phyloP scores from a whole-genome alignment of 2,329 filamentous ascomycete species.

The Beauveria varroae region DNA sequence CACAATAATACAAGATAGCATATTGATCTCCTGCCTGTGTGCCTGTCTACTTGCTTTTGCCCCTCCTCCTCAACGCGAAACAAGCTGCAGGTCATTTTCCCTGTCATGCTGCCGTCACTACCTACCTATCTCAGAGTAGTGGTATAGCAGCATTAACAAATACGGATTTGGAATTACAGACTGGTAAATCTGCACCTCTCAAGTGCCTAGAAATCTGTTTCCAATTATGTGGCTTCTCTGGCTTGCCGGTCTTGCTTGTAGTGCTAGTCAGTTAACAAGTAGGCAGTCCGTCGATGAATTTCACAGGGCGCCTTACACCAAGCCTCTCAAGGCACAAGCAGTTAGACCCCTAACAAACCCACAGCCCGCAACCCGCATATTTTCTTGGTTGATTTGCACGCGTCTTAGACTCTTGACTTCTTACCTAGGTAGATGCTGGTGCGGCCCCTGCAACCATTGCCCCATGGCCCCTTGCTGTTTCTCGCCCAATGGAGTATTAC shows the following conservation, averaged over 20 bases:
- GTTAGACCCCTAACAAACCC: too few relatives aligned
- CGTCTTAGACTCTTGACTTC: neutral
- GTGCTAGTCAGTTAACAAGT: too few relatives aligned
- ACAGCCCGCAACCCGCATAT: too few relatives aligned
- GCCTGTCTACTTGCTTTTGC: neutral
- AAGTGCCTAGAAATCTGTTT: neutral
- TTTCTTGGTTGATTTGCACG: too few relatives aligned
- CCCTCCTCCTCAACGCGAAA: conserved; percentile 5
- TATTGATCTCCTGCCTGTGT: neutral
- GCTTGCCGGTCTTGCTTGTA: too few relatives aligned
- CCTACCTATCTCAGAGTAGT: neutral
- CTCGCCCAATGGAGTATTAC: conserved; percentile 1
- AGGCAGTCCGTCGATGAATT: too few relatives aligned
- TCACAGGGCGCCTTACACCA: too few relatives aligned
- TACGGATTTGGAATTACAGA: neutral
- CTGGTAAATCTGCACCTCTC: neutral
- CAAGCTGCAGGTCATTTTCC: conserved; percentile 2
- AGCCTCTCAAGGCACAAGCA: too few relatives aligned
- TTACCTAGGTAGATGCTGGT: neutral
- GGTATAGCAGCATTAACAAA: neutral
- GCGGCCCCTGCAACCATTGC: neutral
- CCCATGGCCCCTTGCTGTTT: neutral
- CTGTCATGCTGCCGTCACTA: neutral
- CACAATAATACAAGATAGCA: too few relatives aligned
- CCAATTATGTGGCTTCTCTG: neutral